Evolutionary conservation across 768 basidiomycete species (phyloP).

Genomic region (Kockovaella imperatae): DNA sequence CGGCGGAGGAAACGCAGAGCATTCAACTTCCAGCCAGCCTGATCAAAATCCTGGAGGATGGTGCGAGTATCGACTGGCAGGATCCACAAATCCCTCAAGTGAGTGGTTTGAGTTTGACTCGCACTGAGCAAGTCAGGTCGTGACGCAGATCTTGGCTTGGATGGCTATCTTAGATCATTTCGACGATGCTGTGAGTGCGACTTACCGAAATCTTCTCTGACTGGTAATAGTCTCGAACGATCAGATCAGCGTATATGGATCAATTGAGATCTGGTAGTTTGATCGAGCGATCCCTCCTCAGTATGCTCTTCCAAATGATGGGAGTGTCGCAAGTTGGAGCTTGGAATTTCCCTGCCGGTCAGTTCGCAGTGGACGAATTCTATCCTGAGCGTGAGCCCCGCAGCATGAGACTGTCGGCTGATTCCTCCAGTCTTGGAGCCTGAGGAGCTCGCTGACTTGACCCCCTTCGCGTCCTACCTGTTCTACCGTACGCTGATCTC

Average conservation of each 20-base stretch:
- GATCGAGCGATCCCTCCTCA: conserved; percentile 61
- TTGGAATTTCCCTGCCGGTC: conserved; percentile 67
- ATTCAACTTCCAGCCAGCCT: conserved; percentile 62
- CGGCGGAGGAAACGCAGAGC: conserved; percentile 48
- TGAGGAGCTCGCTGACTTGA: conserved; percentile 29
- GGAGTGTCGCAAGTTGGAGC: conserved; percentile 57
- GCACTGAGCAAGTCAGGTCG: conserved; percentile 9
- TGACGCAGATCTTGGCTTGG: conserved; percentile 63
- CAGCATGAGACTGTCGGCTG: neutral
- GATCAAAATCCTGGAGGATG: conserved; percentile 54
- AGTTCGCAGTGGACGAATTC: conserved; percentile 79
- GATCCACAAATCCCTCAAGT: conserved; percentile 8
- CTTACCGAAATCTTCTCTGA: conserved; percentile 1
- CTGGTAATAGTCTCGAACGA: conserved; percentile 65
- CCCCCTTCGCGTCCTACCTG: conserved; percentile 69
- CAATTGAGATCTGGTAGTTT: conserved; percentile 67
- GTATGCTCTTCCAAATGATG: conserved; percentile 61
- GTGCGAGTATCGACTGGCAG: conserved; percentile 23
- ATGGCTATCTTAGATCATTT: conserved; percentile 83
- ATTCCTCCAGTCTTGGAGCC: conserved; percentile 33
- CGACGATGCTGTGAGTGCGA: conserved; percentile 60
- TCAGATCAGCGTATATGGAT: conserved; percentile 75
- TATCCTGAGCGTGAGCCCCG: conserved; percentile 51
- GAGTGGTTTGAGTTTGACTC: no score
- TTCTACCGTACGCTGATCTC: conserved; percentile 79